These are phyloP conservation scores for Atalantia buxifolia DNA, from an alignment of 345 rosid species.

Conservation along the genomic window DNA sequence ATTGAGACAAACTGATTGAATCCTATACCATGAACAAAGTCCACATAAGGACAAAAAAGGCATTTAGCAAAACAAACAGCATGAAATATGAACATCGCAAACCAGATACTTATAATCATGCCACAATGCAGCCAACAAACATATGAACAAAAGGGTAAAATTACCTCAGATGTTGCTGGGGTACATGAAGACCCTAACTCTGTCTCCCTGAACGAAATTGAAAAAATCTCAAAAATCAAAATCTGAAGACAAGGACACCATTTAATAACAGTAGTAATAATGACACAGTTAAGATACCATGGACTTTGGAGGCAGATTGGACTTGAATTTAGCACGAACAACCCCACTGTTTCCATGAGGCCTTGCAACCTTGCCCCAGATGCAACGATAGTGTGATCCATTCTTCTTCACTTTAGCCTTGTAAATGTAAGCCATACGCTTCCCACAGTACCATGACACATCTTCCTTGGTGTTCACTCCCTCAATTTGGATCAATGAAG, in stretches of 20 bases:
- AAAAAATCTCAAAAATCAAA: not conserved
- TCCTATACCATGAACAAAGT: too few relatives aligned
- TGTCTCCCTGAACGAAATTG: conserved; percentile 51
- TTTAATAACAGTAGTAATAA: not conserved
- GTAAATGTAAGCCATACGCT: conserved; percentile 93
- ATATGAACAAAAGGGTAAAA: not conserved
- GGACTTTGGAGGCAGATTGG: conserved; percentile 83
- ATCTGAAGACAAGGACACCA: not conserved
- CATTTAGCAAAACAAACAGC: not conserved
- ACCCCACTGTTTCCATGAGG: conserved; percentile 96
- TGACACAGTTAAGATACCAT: conserved; percentile 41
- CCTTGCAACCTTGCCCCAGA: conserved; percentile 89
- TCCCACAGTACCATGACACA: conserved; percentile 76
- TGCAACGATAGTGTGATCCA: conserved; percentile 84
- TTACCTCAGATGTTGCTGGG: conserved; percentile 90
- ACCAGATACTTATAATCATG: not conserved
- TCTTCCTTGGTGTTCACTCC: conserved; percentile 89
- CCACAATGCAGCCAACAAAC: not conserved
- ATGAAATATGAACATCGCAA: not conserved
- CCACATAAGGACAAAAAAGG: too few relatives aligned
- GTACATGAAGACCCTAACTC: conserved; percentile 93
- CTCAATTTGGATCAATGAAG: conserved; percentile 79
- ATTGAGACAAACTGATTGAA: not conserved
- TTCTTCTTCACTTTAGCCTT: conserved; percentile 85
- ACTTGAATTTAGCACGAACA: conserved; percentile 84